Base-by-base conservation (phyloP, 1,139 yeast genomes). In the Taphrina pruni region DNA sequence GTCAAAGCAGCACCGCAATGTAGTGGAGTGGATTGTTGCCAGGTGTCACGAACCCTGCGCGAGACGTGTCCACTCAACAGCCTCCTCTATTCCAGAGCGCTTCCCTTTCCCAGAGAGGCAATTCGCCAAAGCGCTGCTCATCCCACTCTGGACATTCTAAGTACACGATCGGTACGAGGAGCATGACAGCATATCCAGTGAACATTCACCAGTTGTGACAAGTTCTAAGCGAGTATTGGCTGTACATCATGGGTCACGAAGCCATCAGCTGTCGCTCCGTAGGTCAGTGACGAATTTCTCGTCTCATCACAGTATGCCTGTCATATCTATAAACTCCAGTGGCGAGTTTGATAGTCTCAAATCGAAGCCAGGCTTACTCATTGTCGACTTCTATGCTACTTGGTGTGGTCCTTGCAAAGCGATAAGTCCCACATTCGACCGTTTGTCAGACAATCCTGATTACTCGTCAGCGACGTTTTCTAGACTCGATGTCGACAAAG, bases 351-450 rank as follows among this genome's bases (percentile, higher is more conserved):
- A 51, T 9, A 17, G 43, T 6, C 38, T 60, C 50, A 60, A 60
- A 36, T 48, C 65, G 20, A 32, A 56, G 21, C 17, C 50, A 26
- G 65, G 64, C 20, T 46, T 88, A 78, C 86, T 89, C 58, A 85
- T 90, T 50, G 88, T 90, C 72, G 97, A 91, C 79, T 91, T 90
- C 79, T 88, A 85, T 76, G 97, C 97, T 67, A 85, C 88, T 66
- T 91, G 97, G 97, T 91, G 97, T 81, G 96, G 94, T 69, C 97
- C 97, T 56, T 91, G 97, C 81, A 89, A 88, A 79, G 89, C 89
- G 76, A 87, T 91, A 79, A 86, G 93, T 45, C 97, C 97, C 71
- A 79, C 87, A 73, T 80, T 90, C 75, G 90, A 88, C 73, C 87
- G 88, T 78, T 84, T 89, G 73, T 79, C 82, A 48, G 77, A 80